Conservation (phyloP, 1,284 basidiomycete genomes). For the Trichosporon faecale region DNA sequence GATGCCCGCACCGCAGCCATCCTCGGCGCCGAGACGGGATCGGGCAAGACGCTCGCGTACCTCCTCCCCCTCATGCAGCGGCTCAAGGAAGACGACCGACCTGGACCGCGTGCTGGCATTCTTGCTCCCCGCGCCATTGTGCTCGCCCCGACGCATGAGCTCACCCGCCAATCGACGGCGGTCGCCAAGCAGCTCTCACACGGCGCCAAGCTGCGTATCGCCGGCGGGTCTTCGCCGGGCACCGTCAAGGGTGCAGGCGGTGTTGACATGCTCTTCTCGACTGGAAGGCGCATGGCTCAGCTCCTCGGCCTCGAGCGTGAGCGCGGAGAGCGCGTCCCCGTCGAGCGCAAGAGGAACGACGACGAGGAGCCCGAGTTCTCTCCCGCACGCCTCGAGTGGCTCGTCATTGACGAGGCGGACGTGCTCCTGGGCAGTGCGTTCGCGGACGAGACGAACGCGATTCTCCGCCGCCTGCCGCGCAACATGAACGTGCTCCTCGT, state of each 20-base stretch:
- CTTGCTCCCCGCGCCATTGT: slow-evolving; percentile 67
- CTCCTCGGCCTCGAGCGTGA: slow-evolving; percentile 59
- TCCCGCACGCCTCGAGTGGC: slow-evolving; percentile 63
- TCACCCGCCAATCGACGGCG: slow-evolving; percentile 69
- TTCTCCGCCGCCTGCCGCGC: slow-evolving; percentile 58
- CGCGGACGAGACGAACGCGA: slow-evolving; percentile 62
- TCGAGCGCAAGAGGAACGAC: slow-evolving; percentile 54
- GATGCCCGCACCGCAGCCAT: slow-evolving; percentile 55
- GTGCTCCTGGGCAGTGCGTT: slow-evolving; percentile 83
- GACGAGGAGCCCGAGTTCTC: slow-evolving; percentile 9
- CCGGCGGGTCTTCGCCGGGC: slow-evolving; percentile 60
- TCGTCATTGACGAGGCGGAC: slow-evolving; percentile 83
- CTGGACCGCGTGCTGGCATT: background rate
- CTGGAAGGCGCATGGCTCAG: slow-evolving; percentile 73
- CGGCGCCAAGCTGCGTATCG: slow-evolving; percentile 66
- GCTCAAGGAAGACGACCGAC: slow-evolving; percentile 58
- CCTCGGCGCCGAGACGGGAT: slow-evolving; percentile 81
- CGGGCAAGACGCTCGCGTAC: slow-evolving; percentile 86
- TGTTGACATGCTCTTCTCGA: slow-evolving; percentile 72
- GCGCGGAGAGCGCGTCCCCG: slow-evolving; percentile 59
- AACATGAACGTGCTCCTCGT: slow-evolving; percentile 62
- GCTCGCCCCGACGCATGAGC: slow-evolving; percentile 81
- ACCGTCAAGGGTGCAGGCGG: slow-evolving; percentile 26
- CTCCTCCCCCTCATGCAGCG: slow-evolving; percentile 74
- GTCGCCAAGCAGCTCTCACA: slow-evolving; percentile 73